Evolutionary conservation across 352 stramenopile species (phyloP).

Genomic region (Phytophthora colocasiae): DNA sequence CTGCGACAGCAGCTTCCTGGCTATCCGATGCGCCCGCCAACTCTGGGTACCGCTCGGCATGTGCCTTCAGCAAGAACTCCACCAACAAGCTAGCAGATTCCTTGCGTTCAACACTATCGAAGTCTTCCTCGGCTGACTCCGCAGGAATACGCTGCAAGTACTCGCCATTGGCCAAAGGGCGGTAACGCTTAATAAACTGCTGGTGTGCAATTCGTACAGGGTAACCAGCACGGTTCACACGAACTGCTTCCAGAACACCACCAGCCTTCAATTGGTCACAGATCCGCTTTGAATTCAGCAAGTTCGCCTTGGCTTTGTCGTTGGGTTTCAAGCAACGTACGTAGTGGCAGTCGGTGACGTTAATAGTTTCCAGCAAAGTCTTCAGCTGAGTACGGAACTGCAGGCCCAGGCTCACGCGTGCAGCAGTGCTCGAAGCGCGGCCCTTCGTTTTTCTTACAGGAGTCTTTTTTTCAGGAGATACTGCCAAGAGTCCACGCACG

Average conservation of each 20-base stretch:
- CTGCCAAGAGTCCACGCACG: constrained; percentile 65
- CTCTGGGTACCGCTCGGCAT: constrained; percentile 73
- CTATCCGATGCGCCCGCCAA: constrained; percentile 45
- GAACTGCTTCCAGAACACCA: constrained; percentile 99
- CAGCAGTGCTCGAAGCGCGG: constrained; percentile 40
- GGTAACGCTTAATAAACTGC: constrained; percentile 93
- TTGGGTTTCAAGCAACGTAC: constrained; percentile 99
- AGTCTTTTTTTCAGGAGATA: constrained; percentile 31
- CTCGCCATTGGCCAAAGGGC: constrained; percentile 72
- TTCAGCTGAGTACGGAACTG: constrained; percentile 95
- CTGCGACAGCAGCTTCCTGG: constrained; percentile 52
- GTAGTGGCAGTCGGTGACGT: constrained; percentile 96
- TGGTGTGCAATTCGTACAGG: constrained; percentile 96
- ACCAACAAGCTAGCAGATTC: constrained; percentile 61
- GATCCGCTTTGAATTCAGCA: constrained; percentile 91
- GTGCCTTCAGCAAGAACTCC: constrained; percentile 73
- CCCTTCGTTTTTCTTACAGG: constrained; percentile 40
- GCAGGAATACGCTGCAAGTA: constrained; percentile 76
- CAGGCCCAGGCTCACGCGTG: constrained; percentile 72
- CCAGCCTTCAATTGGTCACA: constrained; percentile 98
- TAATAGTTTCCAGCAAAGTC: constrained; percentile 93
- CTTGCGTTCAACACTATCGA: constrained; percentile 65
- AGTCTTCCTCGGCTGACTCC: constrained; percentile 51
- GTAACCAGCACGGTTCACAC: constrained; percentile 97
- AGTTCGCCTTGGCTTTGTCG: constrained; percentile 89